A percentile compares a stretch with the other conserved stretches of the same genome.
These are phyloP conservation scores for Candida awuae DNA, from an alignment of 805 yeast species.

Conservation along the genomic window DNA sequence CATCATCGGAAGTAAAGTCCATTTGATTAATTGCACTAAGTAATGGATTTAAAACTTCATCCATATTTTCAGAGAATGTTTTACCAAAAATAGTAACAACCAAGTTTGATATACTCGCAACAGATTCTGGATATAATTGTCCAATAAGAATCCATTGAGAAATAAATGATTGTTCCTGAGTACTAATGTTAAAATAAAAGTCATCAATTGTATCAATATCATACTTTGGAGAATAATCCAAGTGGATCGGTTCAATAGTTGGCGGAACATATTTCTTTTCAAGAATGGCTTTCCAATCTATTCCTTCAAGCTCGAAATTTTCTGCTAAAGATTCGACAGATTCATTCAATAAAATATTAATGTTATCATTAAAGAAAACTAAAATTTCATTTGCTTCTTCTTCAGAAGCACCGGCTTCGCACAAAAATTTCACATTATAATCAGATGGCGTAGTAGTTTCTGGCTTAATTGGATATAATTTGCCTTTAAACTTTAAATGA, in stretches of 20 bases:
- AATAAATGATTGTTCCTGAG: slow-evolving; percentile 31
- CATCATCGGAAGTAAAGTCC: slow-evolving; percentile 20
- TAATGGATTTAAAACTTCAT: slow-evolving; percentile 32
- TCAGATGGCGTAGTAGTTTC: slow-evolving; percentile 36
- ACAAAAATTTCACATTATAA: slow-evolving; percentile 28
- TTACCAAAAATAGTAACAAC: slow-evolving; percentile 29
- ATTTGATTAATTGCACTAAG: slow-evolving; percentile 31
- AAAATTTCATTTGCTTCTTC: slow-evolving; percentile 26
- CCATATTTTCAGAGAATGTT: slow-evolving; percentile 26
- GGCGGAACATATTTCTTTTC: slow-evolving; percentile 17
- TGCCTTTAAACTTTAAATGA: slow-evolving; percentile 29
- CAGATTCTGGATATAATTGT: slow-evolving; percentile 34
- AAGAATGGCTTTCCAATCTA: slow-evolving; percentile 17
- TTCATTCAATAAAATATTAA: slow-evolving; percentile 14
- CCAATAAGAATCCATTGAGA: slow-evolving; percentile 36
- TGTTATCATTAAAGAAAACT: slow-evolving; percentile 16
- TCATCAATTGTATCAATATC: slow-evolving; percentile 32
- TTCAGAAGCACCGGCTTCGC: slow-evolving; percentile 25
- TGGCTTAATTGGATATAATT: slow-evolving; percentile 31
- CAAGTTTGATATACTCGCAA: slow-evolving; percentile 32
- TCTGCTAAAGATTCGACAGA: slow-evolving; percentile 18
- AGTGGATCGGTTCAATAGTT: slow-evolving; percentile 25
- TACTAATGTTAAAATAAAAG: slow-evolving; percentile 32
- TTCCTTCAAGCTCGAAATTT: slow-evolving; percentile 25
- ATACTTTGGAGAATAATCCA: slow-evolving; percentile 30